Evolutionary conservation across 2,329 filamentous ascomycete species (phyloP).

Genomic region (Diaporthe vexans): DNA sequence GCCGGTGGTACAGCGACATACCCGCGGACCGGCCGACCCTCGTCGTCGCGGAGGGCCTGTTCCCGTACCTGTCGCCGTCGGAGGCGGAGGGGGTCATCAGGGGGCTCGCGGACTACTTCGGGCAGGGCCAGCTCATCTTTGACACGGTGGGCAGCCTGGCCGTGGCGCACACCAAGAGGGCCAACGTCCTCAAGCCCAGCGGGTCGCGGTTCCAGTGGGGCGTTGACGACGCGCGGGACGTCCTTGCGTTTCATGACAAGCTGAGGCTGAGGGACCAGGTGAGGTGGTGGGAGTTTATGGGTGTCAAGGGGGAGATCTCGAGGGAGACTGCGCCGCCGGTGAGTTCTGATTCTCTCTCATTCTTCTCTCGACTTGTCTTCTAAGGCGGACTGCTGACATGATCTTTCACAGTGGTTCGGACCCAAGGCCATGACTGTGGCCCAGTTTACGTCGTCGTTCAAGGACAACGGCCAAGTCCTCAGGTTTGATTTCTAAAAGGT

Average conservation of each 20-base stretch:
- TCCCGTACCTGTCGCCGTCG: constrained; percentile 9
- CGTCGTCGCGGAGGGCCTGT: constrained; percentile 35
- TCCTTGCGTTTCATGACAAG: constrained; percentile 28
- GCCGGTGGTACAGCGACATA: constrained; percentile 28
- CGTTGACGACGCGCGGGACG: constrained; percentile 26
- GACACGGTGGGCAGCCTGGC: constrained; percentile 33
- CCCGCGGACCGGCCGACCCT: constrained; percentile 38
- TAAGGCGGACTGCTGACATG: not conserved
- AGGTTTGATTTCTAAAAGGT: constrained; percentile 18
- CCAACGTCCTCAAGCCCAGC: constrained; percentile 29
- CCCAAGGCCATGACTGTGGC: constrained; percentile 36
- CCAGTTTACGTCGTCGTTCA: constrained; percentile 6
- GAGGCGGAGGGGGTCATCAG: constrained; percentile 28
- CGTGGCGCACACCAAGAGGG: not conserved
- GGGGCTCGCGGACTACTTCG: constrained; percentile 33
- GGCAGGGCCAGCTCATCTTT: constrained; percentile 33
- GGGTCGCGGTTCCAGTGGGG: constrained; percentile 29
- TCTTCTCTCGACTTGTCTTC: not conserved
- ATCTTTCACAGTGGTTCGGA: constrained; percentile 24
- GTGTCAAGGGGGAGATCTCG: constrained; percentile 19
- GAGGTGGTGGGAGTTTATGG: constrained; percentile 37
- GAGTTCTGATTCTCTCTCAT: not conserved
- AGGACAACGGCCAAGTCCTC: constrained; percentile 21
- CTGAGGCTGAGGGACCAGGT: constrained; percentile 25
- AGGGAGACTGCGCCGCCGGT: constrained; percentile 30